phyloP scores from a whole-genome alignment of 2,329 filamentous ascomycete species.

The Aspergillus nomiae region DNA sequence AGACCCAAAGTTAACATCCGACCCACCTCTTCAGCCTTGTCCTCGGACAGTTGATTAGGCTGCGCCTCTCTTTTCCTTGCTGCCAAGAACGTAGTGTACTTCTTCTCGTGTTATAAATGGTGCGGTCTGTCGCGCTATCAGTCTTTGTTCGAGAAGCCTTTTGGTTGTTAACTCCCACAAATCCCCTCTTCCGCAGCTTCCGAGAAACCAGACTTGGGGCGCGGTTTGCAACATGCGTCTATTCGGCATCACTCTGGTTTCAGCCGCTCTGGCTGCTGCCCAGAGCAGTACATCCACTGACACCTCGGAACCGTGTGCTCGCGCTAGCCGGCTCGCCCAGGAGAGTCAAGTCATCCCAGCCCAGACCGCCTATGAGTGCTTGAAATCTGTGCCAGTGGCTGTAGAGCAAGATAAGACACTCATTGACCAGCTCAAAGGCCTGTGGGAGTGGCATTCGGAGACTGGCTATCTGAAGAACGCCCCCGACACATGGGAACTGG shows the following conservation, averaged over 20 bases:
- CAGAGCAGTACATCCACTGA: not conserved
- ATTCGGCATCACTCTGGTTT: constrained; percentile 3
- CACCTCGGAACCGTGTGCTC: constrained; percentile 2
- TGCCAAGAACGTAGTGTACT: not conserved
- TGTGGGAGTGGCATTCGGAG: constrained; percentile 27
- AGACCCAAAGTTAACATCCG: not conserved
- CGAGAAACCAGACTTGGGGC: not conserved
- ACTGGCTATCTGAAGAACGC: constrained; percentile 23
- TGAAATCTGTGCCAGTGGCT: constrained; percentile 24
- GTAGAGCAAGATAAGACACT: constrained; percentile 21
- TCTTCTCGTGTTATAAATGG: not conserved
- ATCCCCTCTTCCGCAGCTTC: not conserved
- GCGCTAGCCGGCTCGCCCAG: constrained; percentile 12
- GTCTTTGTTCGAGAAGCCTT: not conserved
- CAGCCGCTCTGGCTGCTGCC: constrained; percentile 6
- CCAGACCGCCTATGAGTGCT: constrained; percentile 24
- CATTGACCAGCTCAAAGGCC: constrained; percentile 22
- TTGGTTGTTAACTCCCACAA: not conserved
- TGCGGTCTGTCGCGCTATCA: not conserved
- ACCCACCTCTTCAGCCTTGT: constrained; percentile 1
- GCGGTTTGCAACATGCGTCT: constrained; percentile 1
- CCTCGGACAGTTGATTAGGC: not conserved
- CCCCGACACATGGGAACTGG: constrained; percentile 11
- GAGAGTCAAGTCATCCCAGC: not conserved
- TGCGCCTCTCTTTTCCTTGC: not conserved